Conservation (phyloP, 176 grass and related monocot genomes). For the Avena atlantica region DNA sequence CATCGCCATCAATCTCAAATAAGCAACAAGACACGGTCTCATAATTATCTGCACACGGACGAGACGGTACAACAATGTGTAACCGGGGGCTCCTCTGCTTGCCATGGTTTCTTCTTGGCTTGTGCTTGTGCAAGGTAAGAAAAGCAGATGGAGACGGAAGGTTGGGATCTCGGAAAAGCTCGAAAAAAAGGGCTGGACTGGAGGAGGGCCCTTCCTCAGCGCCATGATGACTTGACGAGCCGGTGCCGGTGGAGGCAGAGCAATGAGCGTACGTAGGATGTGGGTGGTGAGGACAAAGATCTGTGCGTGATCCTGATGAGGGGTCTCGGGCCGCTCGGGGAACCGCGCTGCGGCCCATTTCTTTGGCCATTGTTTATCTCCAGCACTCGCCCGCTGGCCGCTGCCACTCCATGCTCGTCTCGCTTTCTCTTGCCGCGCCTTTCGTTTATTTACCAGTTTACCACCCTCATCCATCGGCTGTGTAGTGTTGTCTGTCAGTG, state of each 20-base stretch:
- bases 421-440: constrained; percentile 8
- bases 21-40: constrained; percentile 30
- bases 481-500: no score
- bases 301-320: constrained; percentile 52
- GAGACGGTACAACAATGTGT: neutral
- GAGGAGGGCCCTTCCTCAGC: neutral
- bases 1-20: neutral
- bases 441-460: neutral
- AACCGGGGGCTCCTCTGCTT: neutral
- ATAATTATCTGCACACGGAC: neutral
- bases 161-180: constrained; percentile 52
- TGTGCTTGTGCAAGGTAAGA: constrained; percentile 24
- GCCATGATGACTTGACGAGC: constrained; percentile 55
- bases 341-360: constrained; percentile 54
- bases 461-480: neutral
- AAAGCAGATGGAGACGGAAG: constrained; percentile 9
- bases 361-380: constrained; percentile 41
- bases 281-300: constrained; percentile 61
- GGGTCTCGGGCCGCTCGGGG: constrained; percentile 18
- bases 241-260: neutral
- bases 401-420: constrained; percentile 2
- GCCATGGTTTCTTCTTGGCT: neutral
- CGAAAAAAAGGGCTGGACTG: constrained; percentile 28
- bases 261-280: constrained; percentile 22
- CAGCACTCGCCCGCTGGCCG: neutral